Conservation (phyloP, 164 flowering plant species). For the Sedum album region DNA sequence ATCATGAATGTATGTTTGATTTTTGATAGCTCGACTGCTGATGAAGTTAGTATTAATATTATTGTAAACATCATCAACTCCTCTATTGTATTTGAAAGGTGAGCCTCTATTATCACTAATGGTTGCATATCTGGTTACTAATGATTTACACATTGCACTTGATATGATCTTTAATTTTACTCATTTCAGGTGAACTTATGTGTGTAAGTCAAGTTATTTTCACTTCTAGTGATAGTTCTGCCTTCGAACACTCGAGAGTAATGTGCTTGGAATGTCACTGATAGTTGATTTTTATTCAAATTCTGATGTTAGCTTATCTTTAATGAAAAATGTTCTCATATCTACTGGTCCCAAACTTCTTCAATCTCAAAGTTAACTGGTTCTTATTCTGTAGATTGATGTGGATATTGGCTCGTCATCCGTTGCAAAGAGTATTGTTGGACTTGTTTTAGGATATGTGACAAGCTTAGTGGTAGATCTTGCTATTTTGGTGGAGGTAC, state of each 20-base stretch:
- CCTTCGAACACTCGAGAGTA: not conserved
- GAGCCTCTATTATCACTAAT: not conserved
- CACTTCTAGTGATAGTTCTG: not conserved
- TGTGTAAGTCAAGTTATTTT: not conserved
- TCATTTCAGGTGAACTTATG: too few relatives aligned
- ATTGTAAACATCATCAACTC: not conserved
- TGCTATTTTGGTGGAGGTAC: conserved; percentile 83
- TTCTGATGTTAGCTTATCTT: not conserved
- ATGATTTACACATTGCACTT: not conserved
- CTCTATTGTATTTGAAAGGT: not conserved
- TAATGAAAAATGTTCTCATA: not conserved
- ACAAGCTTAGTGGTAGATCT: conserved; percentile 96
- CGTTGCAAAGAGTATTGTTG: conserved; percentile 80
- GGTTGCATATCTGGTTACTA: not conserved
- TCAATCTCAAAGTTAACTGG: not conserved
- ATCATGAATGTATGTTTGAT: not conserved
- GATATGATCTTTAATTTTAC: too few relatives aligned
- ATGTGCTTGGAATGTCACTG: not conserved
- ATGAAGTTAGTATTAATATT: too few relatives aligned
- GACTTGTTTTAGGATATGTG: conserved; percentile 91
- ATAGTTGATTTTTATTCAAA: not conserved
- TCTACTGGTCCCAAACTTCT: not conserved
- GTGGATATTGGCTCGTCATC: conserved; percentile 98
- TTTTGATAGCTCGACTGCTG: not conserved
- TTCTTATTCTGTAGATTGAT: conserved; percentile 56